Percentiles rank a stretch among this genome's conserved stretches.
These are phyloP conservation scores for Pichia sp. DNA, from an alignment of 1,139 yeast species.

Conservation along the genomic window DNA sequence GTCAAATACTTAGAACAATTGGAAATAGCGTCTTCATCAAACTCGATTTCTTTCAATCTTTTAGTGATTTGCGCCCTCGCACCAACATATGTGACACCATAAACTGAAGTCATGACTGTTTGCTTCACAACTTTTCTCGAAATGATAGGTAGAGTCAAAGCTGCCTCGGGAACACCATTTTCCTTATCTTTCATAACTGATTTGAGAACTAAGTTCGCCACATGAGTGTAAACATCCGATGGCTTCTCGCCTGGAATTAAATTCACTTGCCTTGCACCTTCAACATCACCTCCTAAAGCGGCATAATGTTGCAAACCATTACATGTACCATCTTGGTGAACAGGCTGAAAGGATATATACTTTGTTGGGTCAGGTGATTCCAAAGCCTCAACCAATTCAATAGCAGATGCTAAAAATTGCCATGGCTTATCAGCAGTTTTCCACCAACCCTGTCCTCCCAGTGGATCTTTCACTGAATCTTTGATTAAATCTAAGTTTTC, in stretches of 20 bases:
- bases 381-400: slow-evolving; percentile 69
- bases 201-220: slow-evolving; percentile 62
- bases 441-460: slow-evolving; percentile 66
- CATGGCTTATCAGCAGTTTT: slow-evolving; percentile 84
- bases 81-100: slow-evolving; percentile 94
- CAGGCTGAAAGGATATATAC: slow-evolving; percentile 74
- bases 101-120: slow-evolving; percentile 97
- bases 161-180: slow-evolving; percentile 40
- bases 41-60: slow-evolving; percentile 43
- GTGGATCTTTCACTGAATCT: slow-evolving; percentile 68
- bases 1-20: slow-evolving; percentile 63
- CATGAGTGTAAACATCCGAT: slow-evolving; percentile 84
- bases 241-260: slow-evolving; percentile 77
- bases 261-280: slow-evolving; percentile 92
- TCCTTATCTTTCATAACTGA: slow-evolving; percentile 56
- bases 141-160: slow-evolving; percentile 51
- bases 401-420: slow-evolving; percentile 86
- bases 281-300: slow-evolving; percentile 92
- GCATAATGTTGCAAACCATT: slow-evolving; percentile 97
- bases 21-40: slow-evolving; percentile 30
- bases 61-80: slow-evolving; percentile 82
- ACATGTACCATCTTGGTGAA: slow-evolving; percentile 97
- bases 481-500: slow-evolving; percentile 54
- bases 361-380: slow-evolving; percentile 66
- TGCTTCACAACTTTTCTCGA: slow-evolving; percentile 89